Evolutionary conservation across 371 early-diverging fungal genomes (phyloP), one percentile per base, ranked within the genome.

Genomic region (Mortierella sp.): DNA sequence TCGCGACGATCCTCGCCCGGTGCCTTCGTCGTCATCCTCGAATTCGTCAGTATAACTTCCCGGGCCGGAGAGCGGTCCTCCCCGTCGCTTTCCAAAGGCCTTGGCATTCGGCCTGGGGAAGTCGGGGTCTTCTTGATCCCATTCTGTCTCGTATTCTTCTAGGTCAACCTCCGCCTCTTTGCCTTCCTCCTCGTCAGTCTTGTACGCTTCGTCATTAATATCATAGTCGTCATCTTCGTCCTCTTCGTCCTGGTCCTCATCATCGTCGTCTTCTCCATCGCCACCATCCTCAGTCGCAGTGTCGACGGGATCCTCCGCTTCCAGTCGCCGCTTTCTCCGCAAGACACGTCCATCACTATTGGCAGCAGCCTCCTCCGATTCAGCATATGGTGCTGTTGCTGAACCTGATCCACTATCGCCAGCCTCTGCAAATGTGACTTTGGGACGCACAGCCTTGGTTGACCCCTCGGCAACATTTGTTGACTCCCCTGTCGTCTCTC

Each of bases 191-290:
- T 80, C 50, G 6, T 68, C 72, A 10, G 79, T 76, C 73, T 76
- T 83, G 74, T 83, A 83, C 2, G 55, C 48, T 9, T 84, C 81
- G 55, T 84, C 80, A 3, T 76, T 34, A 26, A 74, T 71, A 65
- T 80, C 81, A 28, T 80, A 77, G 50, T 78, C 78, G 44, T 84
- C 84, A 8, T 79, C 81, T 6, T 81, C 78, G 48, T 77, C 77
- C 9, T 75, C 73, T 3, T 78, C 78, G 21, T 72, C 28, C 31
- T 70, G 65, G 7, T 60, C 80, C 54, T 60, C 78, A 14, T 75
- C 75, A 3, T 70, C 77, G 0, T 78, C 31, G 21, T 72, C 73
- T 13, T 71, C 78, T 24, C 48, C 54, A 0, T 57, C 72, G 2
- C 54, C 74, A 9, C 50, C 74, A 54, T 68, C 73, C 19, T 65